Base-by-base conservation (phyloP, 2,329 filamentous ascomycete genomes). In the Cordyceps fumosorosea region DNA sequence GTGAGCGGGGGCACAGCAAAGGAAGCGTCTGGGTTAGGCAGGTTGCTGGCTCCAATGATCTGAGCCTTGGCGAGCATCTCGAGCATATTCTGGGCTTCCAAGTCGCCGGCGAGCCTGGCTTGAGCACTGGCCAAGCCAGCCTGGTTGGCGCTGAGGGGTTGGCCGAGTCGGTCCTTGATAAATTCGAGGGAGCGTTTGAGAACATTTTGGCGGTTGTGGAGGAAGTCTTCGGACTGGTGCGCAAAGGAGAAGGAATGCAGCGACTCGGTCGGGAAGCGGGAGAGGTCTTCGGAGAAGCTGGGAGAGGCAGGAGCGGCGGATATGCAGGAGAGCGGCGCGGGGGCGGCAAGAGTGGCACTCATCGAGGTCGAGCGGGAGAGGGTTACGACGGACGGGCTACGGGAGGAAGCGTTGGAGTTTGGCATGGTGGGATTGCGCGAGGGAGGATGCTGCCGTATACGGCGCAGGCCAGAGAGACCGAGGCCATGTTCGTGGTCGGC, bases 241-340 rank as follows among this genome's bases (percentile, higher is more conserved):
- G 95, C 91, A 74, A 99, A 99, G 14, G 93, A 98, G 77, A 99
- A 99, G 1, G 95, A 99, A 75, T 99, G 95, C 53, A 99, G 80
- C 6, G 95, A 99, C 73, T 99, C 95, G 68, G 91, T 91, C 1
- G 95, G 93, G 72, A 99, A 99, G 56, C 93, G 88, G 52, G 88
- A 88, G 52, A 99, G 84, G 72, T 99, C 95, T 78, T 98, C 95
- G 70, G 86, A 84, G 71, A 92, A 91, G 65, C 84, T 84, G 26
- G 91, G 91, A 24, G 91, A 92, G 22, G 81, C 79, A 26, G 88
- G 87, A 6, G 82, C 87, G n/a, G 86, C 80, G 10, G 83, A 78
- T 32, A 58, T 42, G 29, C 86, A 72, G 18, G 82, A 80, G 55
- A 80, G 76, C 51, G 81, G 82, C 52, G 81, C 78, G 42, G 81